Base-by-base conservation (phyloP, 345 rosid genomes). In the Acer campestre region DNA sequence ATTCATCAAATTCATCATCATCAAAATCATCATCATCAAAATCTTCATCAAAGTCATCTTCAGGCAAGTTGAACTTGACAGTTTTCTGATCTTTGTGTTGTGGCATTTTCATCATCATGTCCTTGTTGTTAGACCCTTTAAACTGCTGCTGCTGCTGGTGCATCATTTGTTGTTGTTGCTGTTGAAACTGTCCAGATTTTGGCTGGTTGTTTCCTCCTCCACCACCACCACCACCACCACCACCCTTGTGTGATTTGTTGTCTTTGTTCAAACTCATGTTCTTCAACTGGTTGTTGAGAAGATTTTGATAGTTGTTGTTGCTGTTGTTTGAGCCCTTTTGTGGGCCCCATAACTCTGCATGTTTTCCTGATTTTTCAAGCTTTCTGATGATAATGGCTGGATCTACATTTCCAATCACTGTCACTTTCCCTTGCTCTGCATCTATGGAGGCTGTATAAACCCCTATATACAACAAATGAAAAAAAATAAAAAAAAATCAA, bases 281-380 rank as follows among this genome's bases (percentile, higher is more conserved):
- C 83, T 86, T 85, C 85, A 86, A 74, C 78, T 88, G 93, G 84
- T 77, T 83, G 85, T 78, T 86, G 80, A 79, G 49, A 18, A 67
- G 70, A 82, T 80, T 81, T 55, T 82, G 89, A 69, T 71, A 67
- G 38, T 85, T 78, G 68, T 79, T 85, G 44, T 85, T 31, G 5
- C n/a, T n/a, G n/a, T n/a, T 76, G 66, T 79, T 85, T 42, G 82
- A 68, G 42, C 91, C 93, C 76, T 88, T 89, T 11, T 88, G 90
- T n/a, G 84, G 86, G 53, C 93, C 93, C 83, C 91, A 81, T 42
- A 91, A 72, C 88, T 94, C 97, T 18, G 98, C 99, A 77, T 90
- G 93, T 80, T 94, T 97, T 35, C 99, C 99, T 13, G 95, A 85
- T 74, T 94, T 94, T 81, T 80, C 86, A 5, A 97, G 94, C 87